These are phyloP conservation scores for Fusarium sp. DNA, from an alignment of 2,329 filamentous ascomycete species.

Conservation along the genomic window DNA sequence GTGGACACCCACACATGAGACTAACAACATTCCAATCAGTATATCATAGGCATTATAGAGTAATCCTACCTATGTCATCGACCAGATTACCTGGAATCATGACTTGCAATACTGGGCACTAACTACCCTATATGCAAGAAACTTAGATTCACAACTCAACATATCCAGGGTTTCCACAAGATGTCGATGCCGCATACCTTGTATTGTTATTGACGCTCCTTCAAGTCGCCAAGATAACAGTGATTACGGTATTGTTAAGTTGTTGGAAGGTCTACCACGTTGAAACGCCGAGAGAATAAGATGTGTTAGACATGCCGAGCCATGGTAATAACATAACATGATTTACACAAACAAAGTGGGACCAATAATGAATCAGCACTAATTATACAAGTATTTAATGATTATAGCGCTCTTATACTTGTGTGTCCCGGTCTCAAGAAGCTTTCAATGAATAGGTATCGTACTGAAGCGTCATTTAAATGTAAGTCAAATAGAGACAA, in stretches of 20 bases:
- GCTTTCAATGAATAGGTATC: not conserved
- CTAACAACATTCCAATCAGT: not conserved
- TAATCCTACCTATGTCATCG: not conserved
- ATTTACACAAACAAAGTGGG: not conserved
- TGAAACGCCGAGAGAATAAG: not conserved
- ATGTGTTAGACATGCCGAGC: no score
- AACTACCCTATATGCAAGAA: not conserved
- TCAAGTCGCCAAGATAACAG: no score
- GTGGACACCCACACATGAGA: not conserved
- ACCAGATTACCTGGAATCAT: not conserved
- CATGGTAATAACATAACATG: not conserved
- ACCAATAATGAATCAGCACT: not conserved
- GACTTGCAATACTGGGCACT: not conserved
- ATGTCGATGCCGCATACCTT: no score
- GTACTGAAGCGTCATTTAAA: not conserved
- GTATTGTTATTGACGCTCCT: no score
- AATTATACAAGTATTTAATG: no score
- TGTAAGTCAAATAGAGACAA: not conserved
- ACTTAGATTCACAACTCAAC: not conserved
- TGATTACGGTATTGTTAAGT: not conserved
- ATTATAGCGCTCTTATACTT: not conserved
- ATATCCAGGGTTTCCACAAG: not conserved
- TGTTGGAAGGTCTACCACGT: not conserved
- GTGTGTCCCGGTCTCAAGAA: not conserved
- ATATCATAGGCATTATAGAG: not conserved